These are phyloP conservation scores for Oehlia diaphana DNA, from an alignment of 192 early-diverging fungal species.

Conservation along the genomic window DNA sequence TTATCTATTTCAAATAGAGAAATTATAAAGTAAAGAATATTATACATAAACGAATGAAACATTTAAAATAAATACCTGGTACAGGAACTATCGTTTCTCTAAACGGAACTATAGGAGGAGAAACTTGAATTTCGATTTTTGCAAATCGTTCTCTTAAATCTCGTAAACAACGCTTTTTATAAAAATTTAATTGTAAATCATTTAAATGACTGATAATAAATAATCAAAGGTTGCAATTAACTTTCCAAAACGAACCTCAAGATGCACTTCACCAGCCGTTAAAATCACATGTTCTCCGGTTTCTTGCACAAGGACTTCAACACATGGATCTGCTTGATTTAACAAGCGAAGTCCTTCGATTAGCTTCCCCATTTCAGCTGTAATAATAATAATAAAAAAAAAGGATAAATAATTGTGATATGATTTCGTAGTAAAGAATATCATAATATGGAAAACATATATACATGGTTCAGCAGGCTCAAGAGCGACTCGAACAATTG, in stretches of 20 bases:
- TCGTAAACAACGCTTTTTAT: slow-evolving; percentile 77
- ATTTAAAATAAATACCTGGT: slow-evolving; percentile 16
- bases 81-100: slow-evolving; percentile 82
- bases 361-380: slow-evolving; percentile 81
- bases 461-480: slow-evolving; percentile 86
- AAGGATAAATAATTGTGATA: neutral
- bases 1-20: slow-evolving; percentile 25
- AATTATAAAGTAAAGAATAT: neutral
- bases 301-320: slow-evolving; percentile 88
- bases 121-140: slow-evolving; percentile 90
- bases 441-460: neutral
- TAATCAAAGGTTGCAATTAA: neutral
- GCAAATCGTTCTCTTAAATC: slow-evolving; percentile 95
- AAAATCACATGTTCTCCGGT: slow-evolving; percentile 97
- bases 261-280: slow-evolving; percentile 95
- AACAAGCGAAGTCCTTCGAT: slow-evolving; percentile 83
- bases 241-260: slow-evolving; percentile 59
- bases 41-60: neutral
- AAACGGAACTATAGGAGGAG: slow-evolving; percentile 95
- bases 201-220: neutral
- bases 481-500: slow-evolving; percentile 95
- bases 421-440: neutral
- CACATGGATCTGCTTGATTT: slow-evolving; percentile 94
- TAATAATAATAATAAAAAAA: slow-evolving; percentile 28
- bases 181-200: neutral